Evolutionary conservation across 768 basidiomycete species (phyloP).

Genomic region (Tephrocybe sp.): DNA sequence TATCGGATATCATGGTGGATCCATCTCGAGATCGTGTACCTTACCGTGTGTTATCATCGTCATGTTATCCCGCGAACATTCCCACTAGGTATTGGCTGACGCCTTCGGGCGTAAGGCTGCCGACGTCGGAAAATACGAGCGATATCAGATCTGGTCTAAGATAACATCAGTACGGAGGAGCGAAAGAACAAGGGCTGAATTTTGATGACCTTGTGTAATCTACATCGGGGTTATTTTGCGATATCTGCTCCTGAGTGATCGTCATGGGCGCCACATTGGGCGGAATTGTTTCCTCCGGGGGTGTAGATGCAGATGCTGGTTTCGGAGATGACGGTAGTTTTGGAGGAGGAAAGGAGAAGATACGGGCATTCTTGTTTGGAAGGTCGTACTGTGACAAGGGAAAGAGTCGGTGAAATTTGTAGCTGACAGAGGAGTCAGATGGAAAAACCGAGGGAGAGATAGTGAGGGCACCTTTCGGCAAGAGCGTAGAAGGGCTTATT

Average conservation of each 20-base stretch:
- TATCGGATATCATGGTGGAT: conserved; percentile 37
- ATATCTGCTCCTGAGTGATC: conserved; percentile 84
- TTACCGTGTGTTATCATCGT: conserved; percentile 12
- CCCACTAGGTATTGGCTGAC: conserved; percentile 95
- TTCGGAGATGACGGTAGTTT: conserved; percentile 23
- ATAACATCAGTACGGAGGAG: conserved; percentile 1
- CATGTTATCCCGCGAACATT: conserved; percentile 75
- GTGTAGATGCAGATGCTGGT: conserved; percentile 10
- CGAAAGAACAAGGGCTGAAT: background rate
- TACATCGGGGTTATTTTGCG: conserved; percentile 82
- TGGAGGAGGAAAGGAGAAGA: conserved; percentile 67
- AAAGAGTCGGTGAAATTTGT: conserved; percentile 97
- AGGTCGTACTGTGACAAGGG: conserved; percentile 91
- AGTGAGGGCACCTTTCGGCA: conserved; percentile 73
- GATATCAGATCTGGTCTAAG: conserved; percentile 88
- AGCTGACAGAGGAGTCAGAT: conserved; percentile 48
- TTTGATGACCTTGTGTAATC: conserved; percentile 82
- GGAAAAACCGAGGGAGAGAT: conserved; percentile 21
- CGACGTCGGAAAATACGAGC: conserved; percentile 92
- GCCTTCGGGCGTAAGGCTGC: conserved; percentile 88
- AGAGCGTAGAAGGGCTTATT: conserved; percentile 97
- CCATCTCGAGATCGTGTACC: conserved; percentile 26
- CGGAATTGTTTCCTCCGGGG: conserved; percentile 24
- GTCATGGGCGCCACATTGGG: conserved; percentile 25
- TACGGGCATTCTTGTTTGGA: conserved; percentile 74